Evolutionary conservation across 2,329 filamentous ascomycete genomes (phyloP), one percentile per base, ranked within the genome.

Genomic region (Ascochyta viciae-villosae): DNA sequence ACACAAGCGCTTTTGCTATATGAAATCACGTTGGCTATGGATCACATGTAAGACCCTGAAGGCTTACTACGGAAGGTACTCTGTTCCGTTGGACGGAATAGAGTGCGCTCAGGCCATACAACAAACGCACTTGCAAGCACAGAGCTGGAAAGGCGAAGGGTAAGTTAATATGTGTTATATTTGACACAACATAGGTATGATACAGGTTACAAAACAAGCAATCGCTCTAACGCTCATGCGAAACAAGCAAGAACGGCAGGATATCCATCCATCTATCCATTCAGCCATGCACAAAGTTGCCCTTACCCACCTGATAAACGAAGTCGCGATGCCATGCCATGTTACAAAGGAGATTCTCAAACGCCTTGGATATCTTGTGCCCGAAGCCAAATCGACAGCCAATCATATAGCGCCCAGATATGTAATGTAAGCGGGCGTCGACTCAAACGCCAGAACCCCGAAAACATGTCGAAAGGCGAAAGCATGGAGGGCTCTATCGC

Each of bases 191-290:
- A 31, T 31, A 31, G 10, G 10, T 10, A 31, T 31, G 29, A 39
- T 56, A 56, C 38, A 50, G 27, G 47, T 50, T 8, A 50, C 37
- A 41, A 43, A 44, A 31, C 29, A 15, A 41, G 42, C 40, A 35
- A 24, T 41, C 47, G 47, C 53, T 56, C 15, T 13, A 50, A 50
- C 47, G 53, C 53, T 50, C 47, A 56, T 47, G 41, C 37, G 12
- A 38, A 24, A 47, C 29, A 50, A 38, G 31, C 31, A 27, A 31
- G 44, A 31, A 12, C 38, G 31, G 39, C 13, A 44, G 26, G 26
- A 8, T 47, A 56, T 51, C 8, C 38, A 31, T 31, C 10, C 6
- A 13, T 31, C 12, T 12, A 13, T 31, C 12, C 29, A 13, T 31
- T 12, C 29, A 31, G 10, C 3, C 12, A 31, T 31, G 29, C 29